These are phyloP conservation scores for Phalaenopsis aphrodite DNA, from an alignment of 106 monocot genomes.

Conservation along the genomic window DNA sequence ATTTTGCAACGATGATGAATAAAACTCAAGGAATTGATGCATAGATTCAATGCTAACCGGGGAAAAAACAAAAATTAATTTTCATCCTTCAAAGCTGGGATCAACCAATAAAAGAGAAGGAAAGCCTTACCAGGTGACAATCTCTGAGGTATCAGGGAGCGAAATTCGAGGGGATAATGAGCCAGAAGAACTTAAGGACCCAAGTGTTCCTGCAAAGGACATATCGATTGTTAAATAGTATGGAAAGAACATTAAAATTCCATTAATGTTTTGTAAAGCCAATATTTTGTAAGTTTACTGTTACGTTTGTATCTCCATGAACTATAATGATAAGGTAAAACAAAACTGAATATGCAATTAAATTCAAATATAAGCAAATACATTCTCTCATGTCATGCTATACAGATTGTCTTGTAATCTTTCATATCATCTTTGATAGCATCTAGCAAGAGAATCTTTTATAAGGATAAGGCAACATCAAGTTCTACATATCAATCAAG, in stretches of 20 bases:
- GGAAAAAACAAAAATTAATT: not conserved
- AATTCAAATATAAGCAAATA: no score
- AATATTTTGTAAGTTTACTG: not conserved
- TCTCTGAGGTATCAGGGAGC: slow-evolving; percentile 19
- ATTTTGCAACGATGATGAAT: no score
- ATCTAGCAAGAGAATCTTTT: not conserved
- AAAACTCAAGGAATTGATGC: not conserved
- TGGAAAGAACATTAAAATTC: not conserved
- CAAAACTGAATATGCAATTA: no score
- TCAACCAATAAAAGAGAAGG: not conserved
- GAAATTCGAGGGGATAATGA: slow-evolving; percentile 21
- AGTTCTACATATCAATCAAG: no score
- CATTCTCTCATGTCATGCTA: no score
- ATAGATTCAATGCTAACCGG: not conserved
- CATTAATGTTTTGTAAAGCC: not conserved
- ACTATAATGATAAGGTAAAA: not conserved
- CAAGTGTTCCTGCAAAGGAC: slow-evolving; percentile 69
- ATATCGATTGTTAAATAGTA: not conserved
- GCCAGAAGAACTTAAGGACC: slow-evolving; percentile 51
- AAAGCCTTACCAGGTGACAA: slow-evolving; percentile 65
- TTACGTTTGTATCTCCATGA: not conserved
- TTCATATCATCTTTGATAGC: not conserved
- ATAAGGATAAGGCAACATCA: no score
- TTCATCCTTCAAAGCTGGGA: not conserved
- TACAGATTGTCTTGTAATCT: not conserved